Evolutionary conservation across 2,329 filamentous ascomycete species (phyloP).

Genomic region (Neopestalotiopsis sp.): DNA sequence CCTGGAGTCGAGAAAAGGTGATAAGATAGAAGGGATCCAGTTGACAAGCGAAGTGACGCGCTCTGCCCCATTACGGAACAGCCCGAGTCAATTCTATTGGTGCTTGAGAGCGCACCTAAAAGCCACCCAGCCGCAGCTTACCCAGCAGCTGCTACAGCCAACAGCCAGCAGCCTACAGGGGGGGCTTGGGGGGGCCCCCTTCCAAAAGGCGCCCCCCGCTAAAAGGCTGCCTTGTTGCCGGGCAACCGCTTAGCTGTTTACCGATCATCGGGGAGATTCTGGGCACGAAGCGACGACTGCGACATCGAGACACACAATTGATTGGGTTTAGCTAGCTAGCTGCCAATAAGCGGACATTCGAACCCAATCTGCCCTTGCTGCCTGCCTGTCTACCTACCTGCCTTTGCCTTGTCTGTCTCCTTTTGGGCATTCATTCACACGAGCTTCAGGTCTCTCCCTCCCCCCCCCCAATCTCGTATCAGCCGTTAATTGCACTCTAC

Average conservation of each 20-base stretch:
- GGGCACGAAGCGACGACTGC: neutral
- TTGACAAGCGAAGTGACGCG: neutral
- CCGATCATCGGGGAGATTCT: neutral
- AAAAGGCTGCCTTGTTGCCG: neutral
- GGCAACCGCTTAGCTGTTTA: neutral
- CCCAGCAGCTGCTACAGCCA: no score
- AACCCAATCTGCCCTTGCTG: neutral
- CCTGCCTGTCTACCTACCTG: neutral
- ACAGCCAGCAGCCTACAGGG: no score
- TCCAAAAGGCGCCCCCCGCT: neutral
- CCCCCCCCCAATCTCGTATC: no score
- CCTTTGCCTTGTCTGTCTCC: neutral
- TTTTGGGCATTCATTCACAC: no score
- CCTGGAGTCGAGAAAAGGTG: neutral
- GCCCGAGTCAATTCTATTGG: neutral
- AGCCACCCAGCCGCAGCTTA: no score
- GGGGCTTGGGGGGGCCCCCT: no score
- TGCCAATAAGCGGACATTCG: no score
- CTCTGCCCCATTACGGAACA: neutral
- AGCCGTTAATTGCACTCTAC: no score
- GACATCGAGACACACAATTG: neutral
- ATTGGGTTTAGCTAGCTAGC: neutral
- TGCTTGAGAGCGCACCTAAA: no score
- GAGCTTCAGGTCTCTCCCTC: no score
- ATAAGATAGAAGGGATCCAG: neutral